Evolutionary conservation across 179 eudicot species (phyloP), one percentile per base, ranked within the genome.

Genomic region (Pouteria campechiana): DNA sequence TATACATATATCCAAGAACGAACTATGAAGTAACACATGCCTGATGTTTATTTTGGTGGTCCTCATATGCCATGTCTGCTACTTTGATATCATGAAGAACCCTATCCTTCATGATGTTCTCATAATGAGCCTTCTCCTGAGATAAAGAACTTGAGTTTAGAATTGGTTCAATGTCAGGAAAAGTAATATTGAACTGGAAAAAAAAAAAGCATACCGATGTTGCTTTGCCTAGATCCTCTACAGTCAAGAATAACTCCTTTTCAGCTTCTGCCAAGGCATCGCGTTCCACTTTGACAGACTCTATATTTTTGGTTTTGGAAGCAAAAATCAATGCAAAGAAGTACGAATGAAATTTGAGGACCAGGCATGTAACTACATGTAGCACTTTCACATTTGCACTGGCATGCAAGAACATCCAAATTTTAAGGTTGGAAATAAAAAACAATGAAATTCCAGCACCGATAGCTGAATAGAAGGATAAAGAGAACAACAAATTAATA

Each of bases 91-190:
- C 69, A 50, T 71, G 65, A 40, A 75, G 72, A 23, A 83, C 52
- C 57, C 54, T 79, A 24, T 58, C 57, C 41, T 42, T 55, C 67
- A 79, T 67, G 33, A 52, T 2, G 1, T 48, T 50, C 58, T 87
- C 94, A 61, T 64, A 86, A 46, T 79, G 75, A 13, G n/a, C 42
- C 61, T 78, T 86, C n/a, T 50, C 69, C 98, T 90, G 76, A 45
- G 7, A 63, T 20, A 40, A 13, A 46, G 21, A 71, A 21, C 42
- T 20, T 30, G 17, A 48, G 15, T 35, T 15, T 9, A 37, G 10
- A 25, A 41, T 41, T 13, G 47, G 24, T 17, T 17, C 50, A 40
- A 27, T 7, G 25, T 5, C 6, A 25, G 22, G 15, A 3, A 19
- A 13, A 58, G 25, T 14, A 51, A 27, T 2, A 7, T 17, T 46